phyloP scores from a whole-genome alignment of 169 alveolate genomes.

The Sarcocystis neurona region DNA sequence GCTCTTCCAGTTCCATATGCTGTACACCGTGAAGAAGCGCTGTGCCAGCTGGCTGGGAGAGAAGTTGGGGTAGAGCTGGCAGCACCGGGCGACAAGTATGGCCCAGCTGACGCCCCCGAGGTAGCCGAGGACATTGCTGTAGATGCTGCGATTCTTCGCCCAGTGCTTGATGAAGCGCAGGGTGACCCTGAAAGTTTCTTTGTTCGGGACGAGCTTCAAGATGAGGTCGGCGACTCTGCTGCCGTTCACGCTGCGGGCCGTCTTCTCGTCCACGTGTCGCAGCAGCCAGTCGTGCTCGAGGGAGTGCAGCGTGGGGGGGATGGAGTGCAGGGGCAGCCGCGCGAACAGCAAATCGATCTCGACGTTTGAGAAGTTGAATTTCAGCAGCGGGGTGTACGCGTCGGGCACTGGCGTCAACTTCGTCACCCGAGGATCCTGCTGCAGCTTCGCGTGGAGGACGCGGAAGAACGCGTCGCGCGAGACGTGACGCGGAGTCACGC shows the following conservation, averaged over 20 bases:
- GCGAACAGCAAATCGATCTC: slow-evolving; percentile 97
- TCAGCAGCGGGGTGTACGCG: slow-evolving; percentile 97
- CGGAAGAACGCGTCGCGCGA: slow-evolving; percentile 92
- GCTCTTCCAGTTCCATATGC: slow-evolving; percentile 84
- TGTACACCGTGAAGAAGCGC: slow-evolving; percentile 92
- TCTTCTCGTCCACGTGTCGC: slow-evolving; percentile 84
- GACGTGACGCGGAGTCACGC: slow-evolving; percentile 95
- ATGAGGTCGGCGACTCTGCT: slow-evolving; percentile 95
- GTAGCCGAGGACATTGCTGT: slow-evolving; percentile 96
- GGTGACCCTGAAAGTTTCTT: slow-evolving; percentile 90
- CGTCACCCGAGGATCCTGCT: slow-evolving; percentile 86
- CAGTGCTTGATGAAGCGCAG: slow-evolving; percentile 95
- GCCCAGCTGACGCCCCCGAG: slow-evolving; percentile 99
- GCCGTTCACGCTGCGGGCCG: slow-evolving; percentile 92
- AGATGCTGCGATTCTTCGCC: slow-evolving; percentile 98
- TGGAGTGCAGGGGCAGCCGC: slow-evolving; percentile 83
- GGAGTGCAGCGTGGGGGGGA: slow-evolving; percentile 87
- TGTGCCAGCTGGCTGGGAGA: slow-evolving; percentile 89
- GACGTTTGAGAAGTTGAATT: slow-evolving; percentile 89
- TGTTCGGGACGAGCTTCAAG: slow-evolving; percentile 91
- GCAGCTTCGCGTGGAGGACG: slow-evolving; percentile 87
- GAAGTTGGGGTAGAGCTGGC: slow-evolving; percentile 94
- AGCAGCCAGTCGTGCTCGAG: slow-evolving; percentile 82
- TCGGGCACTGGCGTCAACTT: slow-evolving; percentile 94
- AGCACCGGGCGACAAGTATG: slow-evolving; percentile 95